Evolutionary conservation across 2,329 filamentous ascomycete genomes (phyloP).

Genomic region (Didymosphaeria variabile): DNA sequence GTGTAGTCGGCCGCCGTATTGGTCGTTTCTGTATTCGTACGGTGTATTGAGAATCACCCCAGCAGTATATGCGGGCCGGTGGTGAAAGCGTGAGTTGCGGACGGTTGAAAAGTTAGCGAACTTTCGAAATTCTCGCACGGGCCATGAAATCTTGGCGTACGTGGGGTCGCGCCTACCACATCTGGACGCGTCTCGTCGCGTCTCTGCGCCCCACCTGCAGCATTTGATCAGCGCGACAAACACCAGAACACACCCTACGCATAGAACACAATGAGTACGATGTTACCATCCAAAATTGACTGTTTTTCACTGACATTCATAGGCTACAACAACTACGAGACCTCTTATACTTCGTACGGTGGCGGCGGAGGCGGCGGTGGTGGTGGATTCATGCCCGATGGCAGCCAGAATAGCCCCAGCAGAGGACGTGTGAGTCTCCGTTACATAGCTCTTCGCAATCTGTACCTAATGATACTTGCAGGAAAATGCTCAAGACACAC

Average conservation of each 20-base stretch:
- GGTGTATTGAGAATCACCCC: slow-evolving; percentile 12
- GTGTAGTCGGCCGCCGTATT: not conserved
- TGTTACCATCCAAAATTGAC: not conserved
- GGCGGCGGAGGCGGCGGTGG: slow-evolving; percentile 66
- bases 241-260: not conserved
- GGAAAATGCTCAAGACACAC: slow-evolving; percentile 80
- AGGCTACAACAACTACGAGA: slow-evolving; percentile 53
- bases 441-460: not conserved
- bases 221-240: slow-evolving; percentile 3
- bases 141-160: slow-evolving; percentile 42
- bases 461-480: slow-evolving; percentile 33
- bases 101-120: too few species aligned
- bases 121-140: slow-evolving; percentile 28
- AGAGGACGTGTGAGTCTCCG: slow-evolving; percentile 38
- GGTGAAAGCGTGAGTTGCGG: not conserved
- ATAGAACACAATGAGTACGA: slow-evolving; percentile 33
- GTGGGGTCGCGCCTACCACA: slow-evolving; percentile 29
- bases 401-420: slow-evolving; percentile 56
- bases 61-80: not conserved
- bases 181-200: slow-evolving; percentile 37
- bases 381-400: slow-evolving; percentile 68
- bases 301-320: slow-evolving; percentile 21
- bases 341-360: slow-evolving; percentile 65
- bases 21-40: slow-evolving; percentile 22
- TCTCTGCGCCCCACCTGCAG: slow-evolving; percentile 22